Base-by-base conservation (phyloP, 2,329 filamentous ascomycete species). In the Penicillium sp. region DNA sequence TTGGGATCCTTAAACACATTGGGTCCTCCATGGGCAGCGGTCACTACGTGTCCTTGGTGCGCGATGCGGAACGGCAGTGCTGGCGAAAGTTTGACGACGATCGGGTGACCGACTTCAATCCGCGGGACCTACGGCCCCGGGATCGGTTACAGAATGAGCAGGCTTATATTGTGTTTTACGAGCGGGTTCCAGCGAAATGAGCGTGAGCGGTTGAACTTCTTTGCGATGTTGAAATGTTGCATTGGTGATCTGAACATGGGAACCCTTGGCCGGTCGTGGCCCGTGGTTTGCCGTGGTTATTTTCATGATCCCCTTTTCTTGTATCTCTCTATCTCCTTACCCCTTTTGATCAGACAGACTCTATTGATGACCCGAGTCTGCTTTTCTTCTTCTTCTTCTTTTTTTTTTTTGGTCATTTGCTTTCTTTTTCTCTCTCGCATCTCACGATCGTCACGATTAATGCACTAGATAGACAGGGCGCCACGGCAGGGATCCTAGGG, bases 1-100 rank as follows among this genome's bases (percentile, higher is more conserved):
- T 95, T 64, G 91, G 84, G 2, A 85, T 96, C 5, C 81, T 94
- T 46, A 77, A 86, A 52, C 90, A 96, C 66, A 69, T 80, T 4
- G 90, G 90, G 24, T 72, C 72, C 1, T 82, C 77, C 1, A 74
- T 86, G 45, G 79, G 81, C 34, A 81, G 80, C 43, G 90, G 90
- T 0, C 90, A 96, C 68, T 96, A 96, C 66, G 84, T 85, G 45
- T 79, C 83, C 3, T 82, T 86, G 49, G 80, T 86, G 51, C 79
- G 80, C 39, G 81, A 85, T 58, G 74, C 76, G 34, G 74, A 73
- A 29, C 72, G 79, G 27, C 74, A 75, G 26, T 76, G 74, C 50
- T 85, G 82, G 82, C 71, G 80, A 28, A 74, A 75, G 40, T 84
- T 81, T 55, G 82, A 85, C 55, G 82, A 85, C 55, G 74, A 75